Base-by-base conservation (phyloP, 331 rosid genomes). In the Rosa hybrid region DNA sequence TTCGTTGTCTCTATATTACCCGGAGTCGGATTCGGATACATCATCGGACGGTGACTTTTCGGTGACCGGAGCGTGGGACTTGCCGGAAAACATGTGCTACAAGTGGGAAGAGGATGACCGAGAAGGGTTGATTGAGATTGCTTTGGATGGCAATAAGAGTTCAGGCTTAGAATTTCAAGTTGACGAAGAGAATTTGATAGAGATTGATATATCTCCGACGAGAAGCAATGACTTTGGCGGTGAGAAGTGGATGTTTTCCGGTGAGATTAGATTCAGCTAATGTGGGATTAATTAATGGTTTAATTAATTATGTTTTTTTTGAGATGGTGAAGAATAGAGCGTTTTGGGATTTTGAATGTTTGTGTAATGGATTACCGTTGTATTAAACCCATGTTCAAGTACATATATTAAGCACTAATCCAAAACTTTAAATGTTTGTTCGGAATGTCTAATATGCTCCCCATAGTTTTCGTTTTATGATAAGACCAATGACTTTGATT, bases 131-230 rank as follows among this genome's bases (percentile, higher is more conserved):
- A 95, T 95, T 68, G 98, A 95, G 90, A 95, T 95, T 77, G 83
- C 94, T 25, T 84, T 95, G 80, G 96, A 90, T 56, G 84, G 82
- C 34, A 87, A 67, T 10, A 39, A 85, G 77, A 87, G 74, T 71
- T 64, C 75, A 21, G 81, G 23, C 4, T 51, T 80, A 81, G 88
- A 74, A 25, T 86, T 88, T 80, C 90, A 81, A n/a, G 87, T 81
- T 14, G 98, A 94, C 77, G 98, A 94, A 77, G 98, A 95, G 21
- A 92, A 95, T 87, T 77, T 91, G 87, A 92, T 95, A 14, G 98
- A 92, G 87, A 94, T 94, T 27, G 94, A 95, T 45, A 89, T 95
- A 74, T 90, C 92, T 70, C 92, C 86, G 76, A 74, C 86, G n/a
- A 72, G 91, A 72, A 51, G 72, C 64, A 54, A 70, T 3, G 87